phyloP scores from a whole-genome alignment of 2,329 filamentous ascomycete species.

The Sporothrix inflata region DNA sequence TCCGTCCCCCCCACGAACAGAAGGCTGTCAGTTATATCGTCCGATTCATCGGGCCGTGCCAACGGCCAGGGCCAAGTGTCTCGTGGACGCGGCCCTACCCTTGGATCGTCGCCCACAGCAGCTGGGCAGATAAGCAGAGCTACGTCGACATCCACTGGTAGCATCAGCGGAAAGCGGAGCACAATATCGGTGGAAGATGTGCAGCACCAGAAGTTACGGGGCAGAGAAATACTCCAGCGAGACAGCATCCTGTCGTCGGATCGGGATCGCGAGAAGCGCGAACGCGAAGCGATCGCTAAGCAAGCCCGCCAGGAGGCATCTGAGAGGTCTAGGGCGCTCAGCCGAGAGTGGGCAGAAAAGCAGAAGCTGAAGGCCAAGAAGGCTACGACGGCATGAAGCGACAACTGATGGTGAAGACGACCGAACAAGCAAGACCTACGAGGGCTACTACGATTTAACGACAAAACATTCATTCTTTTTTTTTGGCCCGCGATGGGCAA shows the following conservation, averaged over 20 bases:
- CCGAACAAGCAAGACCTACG: background rate
- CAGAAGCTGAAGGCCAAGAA: conserved; percentile 33
- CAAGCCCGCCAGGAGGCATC: conserved; percentile 62
- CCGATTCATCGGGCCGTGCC: background rate
- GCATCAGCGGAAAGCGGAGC: conserved; percentile 50
- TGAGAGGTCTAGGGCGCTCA: conserved; percentile 61
- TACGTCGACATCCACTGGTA: conserved; percentile 52
- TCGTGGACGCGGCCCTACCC: conserved; percentile 39
- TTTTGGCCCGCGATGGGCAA: background rate
- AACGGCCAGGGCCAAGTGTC: conserved; percentile 19
- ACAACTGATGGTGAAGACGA: background rate
- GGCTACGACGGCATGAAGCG: background rate
- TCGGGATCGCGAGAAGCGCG: conserved; percentile 56
- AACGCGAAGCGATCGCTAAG: conserved; percentile 58
- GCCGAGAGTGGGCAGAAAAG: conserved; percentile 63
- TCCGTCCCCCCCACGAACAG: conserved; percentile 36
- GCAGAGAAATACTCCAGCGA: conserved; percentile 57
- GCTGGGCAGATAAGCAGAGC: conserved; percentile 41
- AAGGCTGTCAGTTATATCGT: conserved; percentile 35
- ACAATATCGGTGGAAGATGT: conserved; percentile 55
- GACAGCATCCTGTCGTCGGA: conserved; percentile 54
- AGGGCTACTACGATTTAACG: background rate
- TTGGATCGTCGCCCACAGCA: conserved; percentile 41
- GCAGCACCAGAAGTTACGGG: conserved; percentile 55
- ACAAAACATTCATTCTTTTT: background rate